Evolutionary conservation across 306 rosid genomes (phyloP).

Genomic region (Oxytropis ochrocephala): DNA sequence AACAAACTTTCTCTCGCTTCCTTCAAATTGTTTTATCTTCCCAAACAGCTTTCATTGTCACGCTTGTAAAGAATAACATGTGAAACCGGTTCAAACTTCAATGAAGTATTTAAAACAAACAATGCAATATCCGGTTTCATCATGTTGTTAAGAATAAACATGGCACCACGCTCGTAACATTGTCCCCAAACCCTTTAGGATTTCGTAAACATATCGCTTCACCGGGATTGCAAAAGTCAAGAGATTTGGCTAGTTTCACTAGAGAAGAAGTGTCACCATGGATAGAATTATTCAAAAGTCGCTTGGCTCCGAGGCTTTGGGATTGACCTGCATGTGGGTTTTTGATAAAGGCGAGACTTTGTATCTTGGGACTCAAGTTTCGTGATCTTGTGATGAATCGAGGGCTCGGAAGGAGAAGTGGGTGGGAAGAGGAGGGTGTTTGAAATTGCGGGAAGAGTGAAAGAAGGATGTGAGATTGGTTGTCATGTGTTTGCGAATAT

Average conservation of each 20-base stretch:
- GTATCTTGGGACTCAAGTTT: conserved; percentile 21
- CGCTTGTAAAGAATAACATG: conserved; percentile 62
- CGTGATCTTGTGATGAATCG: neutral
- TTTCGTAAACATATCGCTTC: conserved; percentile 33
- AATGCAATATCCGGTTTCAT: conserved; percentile 45
- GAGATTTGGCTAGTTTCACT: conserved; percentile 35
- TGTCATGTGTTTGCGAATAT: conserved; percentile 28
- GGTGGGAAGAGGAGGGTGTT: too few relatives aligned
- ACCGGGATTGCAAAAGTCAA: conserved; percentile 33
- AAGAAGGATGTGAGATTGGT: too few relatives aligned
- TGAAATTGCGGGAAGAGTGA: too few relatives aligned
- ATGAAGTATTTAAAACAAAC: conserved; percentile 48
- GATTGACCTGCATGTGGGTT: conserved; percentile 65
- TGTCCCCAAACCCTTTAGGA: conserved; percentile 43
- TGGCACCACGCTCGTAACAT: conserved; percentile 46
- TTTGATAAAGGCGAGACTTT: conserved; percentile 38
- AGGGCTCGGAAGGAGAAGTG: too few relatives aligned
- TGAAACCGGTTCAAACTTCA: conserved; percentile 25
- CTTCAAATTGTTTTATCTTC: conserved; percentile 45
- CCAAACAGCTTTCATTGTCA: conserved; percentile 59
- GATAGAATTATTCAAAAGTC: conserved; percentile 36
- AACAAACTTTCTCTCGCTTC: too few relatives aligned
- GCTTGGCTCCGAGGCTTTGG: conserved; percentile 57
- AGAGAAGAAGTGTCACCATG: conserved; percentile 38
- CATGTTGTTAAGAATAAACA: conserved; percentile 49